Evolutionary conservation across 1,139 yeast species (phyloP).

Genomic region (Debaryomyces psychrophilus): DNA sequence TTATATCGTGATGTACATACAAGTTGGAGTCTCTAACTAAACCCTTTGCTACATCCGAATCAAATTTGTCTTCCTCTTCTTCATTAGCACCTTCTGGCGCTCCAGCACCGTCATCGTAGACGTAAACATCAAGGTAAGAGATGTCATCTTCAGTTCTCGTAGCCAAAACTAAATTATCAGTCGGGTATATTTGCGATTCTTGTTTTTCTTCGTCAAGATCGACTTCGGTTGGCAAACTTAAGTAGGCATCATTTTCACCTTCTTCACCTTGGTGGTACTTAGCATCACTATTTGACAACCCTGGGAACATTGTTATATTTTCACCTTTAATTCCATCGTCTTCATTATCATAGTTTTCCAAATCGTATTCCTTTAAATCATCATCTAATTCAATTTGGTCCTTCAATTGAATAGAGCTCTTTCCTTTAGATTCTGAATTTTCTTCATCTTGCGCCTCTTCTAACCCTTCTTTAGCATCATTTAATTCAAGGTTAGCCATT

Average conservation of each 20-base stretch:
- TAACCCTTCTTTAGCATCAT: conserved; percentile 69
- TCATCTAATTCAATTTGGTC: conserved; percentile 70
- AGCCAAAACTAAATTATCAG: conserved; percentile 86
- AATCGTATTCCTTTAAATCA: conserved; percentile 83
- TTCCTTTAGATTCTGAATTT: conserved; percentile 23
- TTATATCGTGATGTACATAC: conserved; percentile 93
- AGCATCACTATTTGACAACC: conserved; percentile 57
- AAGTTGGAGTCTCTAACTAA: conserved; percentile 70
- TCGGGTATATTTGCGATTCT: conserved; percentile 84
- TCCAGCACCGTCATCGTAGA: conserved; percentile 93
- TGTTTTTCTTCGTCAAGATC: conserved; percentile 73
- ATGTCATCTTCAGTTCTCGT: conserved; percentile 96
- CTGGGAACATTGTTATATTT: conserved; percentile 69
- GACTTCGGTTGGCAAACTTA: conserved; percentile 68
- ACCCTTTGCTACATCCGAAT: conserved; percentile 70
- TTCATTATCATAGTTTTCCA: conserved; percentile 82
- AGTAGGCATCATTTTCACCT: conserved; percentile 67
- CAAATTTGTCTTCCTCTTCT: conserved; percentile 63
- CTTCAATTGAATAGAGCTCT: conserved; percentile 31
- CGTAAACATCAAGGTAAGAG: conserved; percentile 88
- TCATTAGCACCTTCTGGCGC: conserved; percentile 67
- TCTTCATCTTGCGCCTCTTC: conserved; percentile 38
- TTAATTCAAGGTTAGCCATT: conserved; percentile 80
- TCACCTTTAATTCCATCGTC: conserved; percentile 52
- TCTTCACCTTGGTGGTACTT: conserved; percentile 57